Evolutionary conservation across 257 asterid genomes (phyloP).

Genomic region (Rhazya stricta): DNA sequence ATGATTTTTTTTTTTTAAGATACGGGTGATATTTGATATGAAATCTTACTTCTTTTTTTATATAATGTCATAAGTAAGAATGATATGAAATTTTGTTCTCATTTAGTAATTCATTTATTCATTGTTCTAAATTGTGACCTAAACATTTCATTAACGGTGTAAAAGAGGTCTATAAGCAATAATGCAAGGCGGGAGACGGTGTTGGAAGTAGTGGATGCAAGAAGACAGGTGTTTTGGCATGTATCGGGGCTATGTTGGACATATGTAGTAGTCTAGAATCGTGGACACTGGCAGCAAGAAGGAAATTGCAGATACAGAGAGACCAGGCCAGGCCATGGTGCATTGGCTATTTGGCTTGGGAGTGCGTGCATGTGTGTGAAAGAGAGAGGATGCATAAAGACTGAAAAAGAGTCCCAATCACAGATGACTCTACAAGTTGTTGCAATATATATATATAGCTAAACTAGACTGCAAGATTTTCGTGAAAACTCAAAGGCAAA

Average conservation of each 20-base stretch:
- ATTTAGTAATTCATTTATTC: too few species aligned
- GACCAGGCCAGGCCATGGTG: slow-evolving; percentile 10
- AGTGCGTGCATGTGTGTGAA: not conserved
- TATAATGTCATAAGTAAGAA: too few species aligned
- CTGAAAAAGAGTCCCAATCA: not conserved
- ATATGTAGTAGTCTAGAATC: slow-evolving; percentile 16
- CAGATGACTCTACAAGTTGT: not conserved
- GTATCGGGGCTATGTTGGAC: slow-evolving; percentile 16
- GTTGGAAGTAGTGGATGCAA: slow-evolving; percentile 9
- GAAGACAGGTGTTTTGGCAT: slow-evolving; percentile 31
- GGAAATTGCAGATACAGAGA: not conserved
- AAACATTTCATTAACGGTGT: too few species aligned
- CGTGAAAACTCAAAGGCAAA: slow-evolving; percentile 70
- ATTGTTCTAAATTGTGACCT: too few species aligned
- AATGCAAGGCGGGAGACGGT: not conserved
- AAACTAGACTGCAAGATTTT: slow-evolving; percentile 32
- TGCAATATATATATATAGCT: slow-evolving; percentile 23
- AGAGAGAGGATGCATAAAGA: not conserved
- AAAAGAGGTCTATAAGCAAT: not conserved
- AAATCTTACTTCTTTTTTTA: too few species aligned
- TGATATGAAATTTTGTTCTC: too few species aligned
- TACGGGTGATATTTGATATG: too few species aligned
- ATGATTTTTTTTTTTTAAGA: too few species aligned
- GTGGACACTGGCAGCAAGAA: slow-evolving; percentile 23
- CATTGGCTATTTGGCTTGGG: slow-evolving; percentile 17